Evolutionary conservation across 441 rosid species (phyloP), one percentile per base, ranked within the genome.

Genomic region (Pelargonium myrrhifolium): DNA sequence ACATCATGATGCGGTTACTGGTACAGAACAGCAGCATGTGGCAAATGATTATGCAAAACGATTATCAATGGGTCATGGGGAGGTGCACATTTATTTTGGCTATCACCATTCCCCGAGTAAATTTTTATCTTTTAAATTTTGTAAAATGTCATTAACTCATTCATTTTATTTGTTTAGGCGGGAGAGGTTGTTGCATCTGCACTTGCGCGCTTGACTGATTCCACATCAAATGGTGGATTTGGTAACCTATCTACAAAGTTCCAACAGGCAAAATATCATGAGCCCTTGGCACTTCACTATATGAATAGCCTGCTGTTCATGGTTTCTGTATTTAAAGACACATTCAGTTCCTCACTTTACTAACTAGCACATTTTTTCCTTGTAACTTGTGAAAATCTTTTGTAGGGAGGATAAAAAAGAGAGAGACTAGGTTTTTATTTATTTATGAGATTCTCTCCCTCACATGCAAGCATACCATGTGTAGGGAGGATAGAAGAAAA

Each of bases 1-100:
- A 71, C 99, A 95, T 83, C 99, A 95, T 74, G 99, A 95, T 66
- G 99, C 92, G 53, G 98, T 95, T 75, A 75, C 89, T 66, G 99
- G 98, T 74, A 95, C 99, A 26, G 91, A 86, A 68, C 81, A 89
- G 84, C 97, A 95, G 69, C 99, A 95, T 26, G 99, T 95, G 74
- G 98, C 99, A 71, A 69, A 89, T 82, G 99, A 95, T 80, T 95
- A 95, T 80, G 90, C 93, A 26, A 92, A 87, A 79, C 84, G 99
- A 70, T 78, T 92, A 66, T 85, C 97, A 42, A 89, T 95, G 65
- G 99, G 98, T 71, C 89, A 90, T 72, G 68, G 66, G 14, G 95
- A 92, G 96, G 98, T 92, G 76, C 68, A 55, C 22, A 45, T 68
- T 65, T 78, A 17, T 51, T 56, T 64, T 62, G 21, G 21, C 58